Percentiles rank a stretch among this genome's conserved stretches.
Conservation (phyloP, 306 rosid genomes). For the Trifolium repens region DNA sequence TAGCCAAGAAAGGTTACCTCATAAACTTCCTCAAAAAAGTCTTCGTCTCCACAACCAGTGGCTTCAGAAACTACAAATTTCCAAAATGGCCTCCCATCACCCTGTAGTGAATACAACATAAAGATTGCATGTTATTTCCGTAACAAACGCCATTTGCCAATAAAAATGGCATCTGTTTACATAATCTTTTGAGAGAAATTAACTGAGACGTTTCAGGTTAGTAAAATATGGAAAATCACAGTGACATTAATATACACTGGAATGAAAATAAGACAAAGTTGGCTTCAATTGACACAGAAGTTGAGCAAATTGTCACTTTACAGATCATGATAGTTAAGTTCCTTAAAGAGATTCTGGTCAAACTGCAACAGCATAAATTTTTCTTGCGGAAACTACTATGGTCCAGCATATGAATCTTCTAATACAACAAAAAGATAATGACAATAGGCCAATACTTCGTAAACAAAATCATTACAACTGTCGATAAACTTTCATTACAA, state of each 20-base stretch:
- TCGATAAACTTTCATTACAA: constrained; percentile 6
- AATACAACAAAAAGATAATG: constrained; percentile 5
- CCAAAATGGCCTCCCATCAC: constrained; percentile 99
- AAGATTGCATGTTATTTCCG: constrained; percentile 21
- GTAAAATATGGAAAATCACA: constrained; percentile 4
- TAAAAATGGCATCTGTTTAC: background rate
- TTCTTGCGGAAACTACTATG: constrained; percentile 2
- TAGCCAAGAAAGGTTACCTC: constrained; percentile 57
- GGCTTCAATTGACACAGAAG: constrained; percentile 36
- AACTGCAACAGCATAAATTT: constrained; percentile 8
- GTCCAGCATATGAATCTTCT: constrained; percentile 12
- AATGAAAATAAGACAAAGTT: constrained; percentile 16
- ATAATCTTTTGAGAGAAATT: constrained; percentile 13
- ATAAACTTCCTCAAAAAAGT: constrained; percentile 87
- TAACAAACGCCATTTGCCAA: constrained; percentile 10
- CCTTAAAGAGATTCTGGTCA: constrained; percentile 2
- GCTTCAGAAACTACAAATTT: constrained; percentile 92
- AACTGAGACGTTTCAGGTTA: constrained; percentile 11
- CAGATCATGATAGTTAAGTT: constrained; percentile 11
- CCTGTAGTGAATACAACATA: constrained; percentile 53
- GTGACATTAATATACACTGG: constrained; percentile 19
- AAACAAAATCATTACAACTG: constrained; percentile 13
- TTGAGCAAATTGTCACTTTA: constrained; percentile 18
- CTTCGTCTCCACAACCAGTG: constrained; percentile 75
- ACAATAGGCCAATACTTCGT: background rate